Conservation (phyloP, 139 green algal species). For the Chlorella ohadii region DNA sequence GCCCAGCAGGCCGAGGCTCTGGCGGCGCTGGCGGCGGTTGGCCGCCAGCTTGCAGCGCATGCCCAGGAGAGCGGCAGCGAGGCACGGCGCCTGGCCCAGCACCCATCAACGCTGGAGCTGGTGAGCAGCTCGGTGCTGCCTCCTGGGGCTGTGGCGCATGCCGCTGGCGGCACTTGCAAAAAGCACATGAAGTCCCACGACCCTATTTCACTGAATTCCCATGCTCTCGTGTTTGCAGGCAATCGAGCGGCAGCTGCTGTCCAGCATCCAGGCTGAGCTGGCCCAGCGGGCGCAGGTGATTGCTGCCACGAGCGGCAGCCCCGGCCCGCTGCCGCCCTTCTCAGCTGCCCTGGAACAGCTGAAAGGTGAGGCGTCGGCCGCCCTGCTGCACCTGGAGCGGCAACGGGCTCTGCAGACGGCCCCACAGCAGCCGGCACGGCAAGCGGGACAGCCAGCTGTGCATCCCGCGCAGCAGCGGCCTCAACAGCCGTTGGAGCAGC, state of each 20-base stretch:
- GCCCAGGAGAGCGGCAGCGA: background rate
- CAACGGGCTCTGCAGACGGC: background rate
- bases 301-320: background rate
- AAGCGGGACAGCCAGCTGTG: background rate
- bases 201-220: too few relatives aligned
- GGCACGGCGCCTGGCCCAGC: constrained; percentile 3
- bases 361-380: constrained; percentile 3
- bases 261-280: constrained; percentile 23
- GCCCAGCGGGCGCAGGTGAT: constrained; percentile 29
- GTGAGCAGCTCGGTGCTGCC: background rate
- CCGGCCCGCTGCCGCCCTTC: constrained; percentile 10
- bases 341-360: constrained; percentile 1
- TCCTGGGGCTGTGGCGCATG: too few relatives aligned
- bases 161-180: too few relatives aligned
- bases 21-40: background rate
- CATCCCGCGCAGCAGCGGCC: background rate
- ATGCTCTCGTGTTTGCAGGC: too few relatives aligned
- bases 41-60: background rate
- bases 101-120: constrained; percentile 9
- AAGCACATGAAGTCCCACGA: too few relatives aligned
- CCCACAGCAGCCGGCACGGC: background rate
- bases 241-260: constrained; percentile 34
- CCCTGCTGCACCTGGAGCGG: constrained; percentile 25
- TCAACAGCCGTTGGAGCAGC: background rate
- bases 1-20: constrained; percentile 12